Evolutionary conservation across 352 stramenopile genomes (phyloP).

Genomic region (Globisporangium spiculum): DNA sequence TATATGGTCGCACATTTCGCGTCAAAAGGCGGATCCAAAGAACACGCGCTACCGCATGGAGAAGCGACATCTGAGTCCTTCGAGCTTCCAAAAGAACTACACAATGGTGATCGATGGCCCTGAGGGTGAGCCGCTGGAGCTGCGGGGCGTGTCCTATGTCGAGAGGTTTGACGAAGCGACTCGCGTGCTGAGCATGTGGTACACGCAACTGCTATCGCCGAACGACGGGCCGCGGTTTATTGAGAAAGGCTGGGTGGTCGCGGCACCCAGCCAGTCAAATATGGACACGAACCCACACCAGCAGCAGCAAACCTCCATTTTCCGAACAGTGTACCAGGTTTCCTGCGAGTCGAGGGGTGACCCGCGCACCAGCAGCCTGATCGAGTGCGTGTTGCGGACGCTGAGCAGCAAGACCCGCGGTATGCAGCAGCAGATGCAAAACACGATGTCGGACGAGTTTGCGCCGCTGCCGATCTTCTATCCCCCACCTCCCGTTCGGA

Average conservation of each 20-base stretch:
- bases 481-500: neutral
- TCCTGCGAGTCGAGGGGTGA: slow-evolving; percentile 9
- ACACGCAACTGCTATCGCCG: neutral
- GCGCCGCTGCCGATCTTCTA: neutral
- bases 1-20: slow-evolving; percentile 11
- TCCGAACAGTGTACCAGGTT: slow-evolving; percentile 14
- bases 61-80: slow-evolving; percentile 9
- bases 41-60: slow-evolving; percentile 3
- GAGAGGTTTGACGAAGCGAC: slow-evolving; percentile 9
- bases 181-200: slow-evolving; percentile 11
- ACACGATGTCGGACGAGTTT: slow-evolving; percentile 10
- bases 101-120: slow-evolving; percentile 17
- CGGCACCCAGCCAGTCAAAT: neutral
- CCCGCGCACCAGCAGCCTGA: neutral
- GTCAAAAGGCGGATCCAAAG: slow-evolving; percentile 16
- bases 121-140: neutral
- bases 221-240: slow-evolving; percentile 8
- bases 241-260: slow-evolving; percentile 17
- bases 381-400: slow-evolving; percentile 8
- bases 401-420: slow-evolving; percentile 5
- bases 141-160: slow-evolving; percentile 13
- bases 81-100: slow-evolving; percentile 18
- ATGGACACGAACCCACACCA: neutral
- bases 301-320: neutral
- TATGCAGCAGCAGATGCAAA: slow-evolving; percentile 11